Base-by-base conservation (phyloP, 202 grass and related monocot species). In the Saccharum hybrid region DNA sequence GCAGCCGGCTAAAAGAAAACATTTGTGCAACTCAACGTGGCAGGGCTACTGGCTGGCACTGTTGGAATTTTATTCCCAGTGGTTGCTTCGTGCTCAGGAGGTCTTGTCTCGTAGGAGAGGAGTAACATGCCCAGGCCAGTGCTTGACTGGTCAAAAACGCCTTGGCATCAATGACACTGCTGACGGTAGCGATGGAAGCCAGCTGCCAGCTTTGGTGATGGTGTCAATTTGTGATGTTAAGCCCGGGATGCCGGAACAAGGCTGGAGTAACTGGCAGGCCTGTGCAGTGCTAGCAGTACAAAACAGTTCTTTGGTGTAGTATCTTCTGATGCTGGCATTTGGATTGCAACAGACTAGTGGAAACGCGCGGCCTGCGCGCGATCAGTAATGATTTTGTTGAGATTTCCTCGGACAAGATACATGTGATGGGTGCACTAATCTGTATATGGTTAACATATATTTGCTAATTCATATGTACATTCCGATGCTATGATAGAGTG, bases 91-190 rank as follows among this genome's bases (percentile, higher is more conserved):
- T 81, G 4, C 39, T 33, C 15, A 54, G 36, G 21, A 36, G 4
- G 57, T 39, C 8, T 16, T 78, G 59, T 78, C 66, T 66, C 43
- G 31, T 33, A 33, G 31, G 31, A 33, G 38, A 61, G 70, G 43
- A 45, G 86, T 76, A 77, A 63, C 71, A 71, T 87, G 79, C 41
- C 18, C 68, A 18, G 43, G 37, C 36, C 62, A 79, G 56, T 83
- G 80, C 63, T 86, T 88, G 86, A 83, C 88, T 69, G 82, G 89
- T 88, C 82, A 88, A 83, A 62, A 69, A 23, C 77, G 84, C 59
- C 19, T 68, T 75, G 75, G 80, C 82, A 83, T 86, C 61, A 75
- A 49, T 51, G 43, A 16, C 74, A 39, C 33, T 37, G 77, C 41
- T 49, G 40, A 51, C 67, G 68, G 51, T 12, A 7, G 75, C 75